Evolutionary conservation across 1,139 yeast genomes (phyloP).

Genomic region (Nakaseomyces glabratus): DNA sequence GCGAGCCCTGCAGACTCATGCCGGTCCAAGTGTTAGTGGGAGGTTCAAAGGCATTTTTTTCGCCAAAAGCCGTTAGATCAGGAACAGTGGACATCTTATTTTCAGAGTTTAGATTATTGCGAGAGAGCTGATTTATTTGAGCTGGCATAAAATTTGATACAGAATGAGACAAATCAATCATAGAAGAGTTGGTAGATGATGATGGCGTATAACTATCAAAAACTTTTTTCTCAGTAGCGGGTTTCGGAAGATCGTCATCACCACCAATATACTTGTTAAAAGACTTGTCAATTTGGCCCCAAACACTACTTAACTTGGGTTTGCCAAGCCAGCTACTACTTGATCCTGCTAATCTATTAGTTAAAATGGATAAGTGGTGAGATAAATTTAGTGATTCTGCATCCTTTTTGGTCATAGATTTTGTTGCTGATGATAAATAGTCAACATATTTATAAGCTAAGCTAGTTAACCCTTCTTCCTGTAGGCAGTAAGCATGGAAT

Average conservation of each 20-base stretch:
- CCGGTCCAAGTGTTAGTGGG: constrained; percentile 3
- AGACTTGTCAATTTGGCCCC: constrained; percentile 80
- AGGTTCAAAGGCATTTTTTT: too few species aligned
- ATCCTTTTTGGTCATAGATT: constrained; percentile 21
- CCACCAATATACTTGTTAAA: constrained; percentile 85
- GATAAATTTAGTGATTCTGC: constrained; percentile 17
- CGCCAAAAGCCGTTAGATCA: too few species aligned
- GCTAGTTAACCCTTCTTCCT: constrained; percentile 25
- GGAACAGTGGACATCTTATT: too few species aligned
- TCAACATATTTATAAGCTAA: constrained; percentile 28
- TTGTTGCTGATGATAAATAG: constrained; percentile 16
- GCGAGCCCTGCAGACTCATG: constrained; percentile 3
- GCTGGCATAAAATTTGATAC: constrained; percentile 4
- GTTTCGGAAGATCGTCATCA: constrained; percentile 41
- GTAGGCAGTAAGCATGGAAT: constrained; percentile 25
- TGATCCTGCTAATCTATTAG: constrained; percentile 21
- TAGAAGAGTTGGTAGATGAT: constrained; percentile 33
- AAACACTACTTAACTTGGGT: constrained; percentile 74
- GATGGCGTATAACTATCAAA: constrained; percentile 69
- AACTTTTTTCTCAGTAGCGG: constrained; percentile 39
- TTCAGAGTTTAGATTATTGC: background rate
- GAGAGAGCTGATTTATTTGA: background rate
- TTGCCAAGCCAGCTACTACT: constrained; percentile 42
- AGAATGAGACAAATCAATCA: constrained; percentile 20
- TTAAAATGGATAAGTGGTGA: constrained; percentile 19